A percentile compares a stretch with the other conserved stretches of the same genome.
These are phyloP conservation scores for Coniochaeta sp. DNA, from an alignment of 2,329 filamentous ascomycete species.

Conservation along the genomic window DNA sequence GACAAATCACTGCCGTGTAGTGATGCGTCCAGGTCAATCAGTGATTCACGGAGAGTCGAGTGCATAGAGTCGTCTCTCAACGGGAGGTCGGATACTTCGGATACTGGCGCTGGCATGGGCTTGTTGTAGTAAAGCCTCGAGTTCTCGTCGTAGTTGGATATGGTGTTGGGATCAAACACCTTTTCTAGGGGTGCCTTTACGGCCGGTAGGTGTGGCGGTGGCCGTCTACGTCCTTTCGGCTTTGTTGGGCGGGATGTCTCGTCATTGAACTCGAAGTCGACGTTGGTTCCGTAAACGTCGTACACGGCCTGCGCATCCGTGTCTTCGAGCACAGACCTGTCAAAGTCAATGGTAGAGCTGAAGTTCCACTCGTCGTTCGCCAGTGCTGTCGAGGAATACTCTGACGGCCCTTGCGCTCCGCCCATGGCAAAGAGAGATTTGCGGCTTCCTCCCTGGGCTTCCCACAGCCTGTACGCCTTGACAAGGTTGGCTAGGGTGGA, in stretches of 20 bases:
- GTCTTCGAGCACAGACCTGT: slow-evolving; percentile 46
- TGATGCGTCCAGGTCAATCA: slow-evolving; percentile 59
- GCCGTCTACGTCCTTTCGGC: slow-evolving; percentile 43
- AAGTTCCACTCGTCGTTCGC: slow-evolving; percentile 61
- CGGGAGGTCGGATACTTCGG: slow-evolving; percentile 57
- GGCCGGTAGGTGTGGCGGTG: slow-evolving; percentile 53
- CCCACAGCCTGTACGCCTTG: slow-evolving; percentile 68
- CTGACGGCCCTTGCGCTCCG: slow-evolving; percentile 47
- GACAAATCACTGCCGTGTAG: slow-evolving; percentile 49
- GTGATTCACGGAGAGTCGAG: slow-evolving; percentile 49
- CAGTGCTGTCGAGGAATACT: slow-evolving; percentile 35
- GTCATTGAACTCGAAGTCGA: slow-evolving; percentile 44
- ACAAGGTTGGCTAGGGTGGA: slow-evolving; percentile 59
- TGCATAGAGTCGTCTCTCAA: slow-evolving; percentile 49
- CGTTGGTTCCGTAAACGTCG: slow-evolving; percentile 47
- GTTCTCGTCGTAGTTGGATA: slow-evolving; percentile 58
- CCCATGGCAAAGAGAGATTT: slow-evolving; percentile 55
- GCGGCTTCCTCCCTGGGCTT: slow-evolving; percentile 64
- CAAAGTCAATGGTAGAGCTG: slow-evolving; percentile 58
- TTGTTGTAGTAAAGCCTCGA: slow-evolving; percentile 53
- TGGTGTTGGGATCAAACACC: slow-evolving; percentile 59
- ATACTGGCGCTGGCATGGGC: slow-evolving; percentile 24
- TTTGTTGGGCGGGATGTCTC: slow-evolving; percentile 46
- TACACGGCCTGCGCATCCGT: slow-evolving; percentile 51
- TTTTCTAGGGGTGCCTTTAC: slow-evolving; percentile 56